Conservation (phyloP, 805 yeast species). For the Phaffomyces opuntiae region DNA sequence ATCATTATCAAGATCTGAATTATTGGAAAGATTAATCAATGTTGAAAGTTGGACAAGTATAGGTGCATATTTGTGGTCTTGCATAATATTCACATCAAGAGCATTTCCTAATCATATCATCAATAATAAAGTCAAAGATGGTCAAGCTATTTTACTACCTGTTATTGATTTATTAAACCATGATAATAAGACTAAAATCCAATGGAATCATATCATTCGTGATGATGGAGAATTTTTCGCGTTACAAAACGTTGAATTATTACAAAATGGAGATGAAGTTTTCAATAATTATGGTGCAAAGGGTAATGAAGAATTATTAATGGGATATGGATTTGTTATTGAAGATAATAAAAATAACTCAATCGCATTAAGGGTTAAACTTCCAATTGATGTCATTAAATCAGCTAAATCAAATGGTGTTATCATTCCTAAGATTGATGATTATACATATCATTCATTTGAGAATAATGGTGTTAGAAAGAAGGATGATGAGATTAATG, state of each 20-base stretch:
- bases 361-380: conserved; percentile 54
- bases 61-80: conserved; percentile 69
- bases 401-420: conserved; percentile 32
- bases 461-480: neutral
- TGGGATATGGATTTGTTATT: conserved; percentile 70
- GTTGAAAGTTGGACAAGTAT: conserved; percentile 52
- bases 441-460: conserved; percentile 34
- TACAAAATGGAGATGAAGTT: conserved; percentile 36
- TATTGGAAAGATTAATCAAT: conserved; percentile 13
- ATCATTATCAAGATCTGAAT: conserved; percentile 8
- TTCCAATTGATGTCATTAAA: conserved; percentile 24
- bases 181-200: conserved; percentile 49
- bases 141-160: conserved; percentile 66
- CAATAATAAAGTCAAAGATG: conserved; percentile 27
- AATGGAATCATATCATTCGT: conserved; percentile 44
- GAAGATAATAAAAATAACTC: conserved; percentile 52
- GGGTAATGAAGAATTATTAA: conserved; percentile 77
- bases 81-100: conserved; percentile 64
- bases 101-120: conserved; percentile 62
- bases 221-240: conserved; percentile 14
- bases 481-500: neutral
- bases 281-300: conserved; percentile 86
- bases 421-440: conserved; percentile 30
- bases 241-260: conserved; percentile 11
- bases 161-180: conserved; percentile 77